These are phyloP conservation scores for Bidens hawaiensis DNA, from an alignment of 140 eudicot species.

Conservation along the genomic window DNA sequence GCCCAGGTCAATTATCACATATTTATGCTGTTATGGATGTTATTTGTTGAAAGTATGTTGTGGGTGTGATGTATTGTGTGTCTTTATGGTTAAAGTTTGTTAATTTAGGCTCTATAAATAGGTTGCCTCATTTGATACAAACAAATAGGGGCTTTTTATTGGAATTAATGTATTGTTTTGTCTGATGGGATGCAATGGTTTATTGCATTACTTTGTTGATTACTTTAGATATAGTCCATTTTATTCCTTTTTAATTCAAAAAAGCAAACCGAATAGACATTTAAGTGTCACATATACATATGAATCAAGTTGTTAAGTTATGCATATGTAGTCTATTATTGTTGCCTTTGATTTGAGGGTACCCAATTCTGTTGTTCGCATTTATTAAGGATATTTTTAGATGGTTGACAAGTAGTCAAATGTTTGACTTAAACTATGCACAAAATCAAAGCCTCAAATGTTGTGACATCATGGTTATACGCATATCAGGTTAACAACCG, in stretches of 20 bases:
- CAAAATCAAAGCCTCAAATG: background rate
- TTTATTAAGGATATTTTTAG: background rate
- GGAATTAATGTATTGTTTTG: background rate
- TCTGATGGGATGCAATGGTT: background rate
- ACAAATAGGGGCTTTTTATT: background rate
- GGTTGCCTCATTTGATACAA: background rate
- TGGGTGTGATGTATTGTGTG: constrained; percentile 4
- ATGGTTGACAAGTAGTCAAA: constrained; percentile 7
- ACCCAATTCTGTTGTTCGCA: background rate
- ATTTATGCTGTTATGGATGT: background rate
- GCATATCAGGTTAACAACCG: constrained; percentile 82
- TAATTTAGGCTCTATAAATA: background rate
- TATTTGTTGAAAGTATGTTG: background rate
- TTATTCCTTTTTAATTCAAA: background rate
- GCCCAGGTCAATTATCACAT: constrained; percentile 58
- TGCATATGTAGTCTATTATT: background rate
- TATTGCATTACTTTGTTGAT: background rate
- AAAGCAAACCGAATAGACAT: background rate
- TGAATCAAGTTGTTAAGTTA: background rate
- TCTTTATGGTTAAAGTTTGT: background rate
- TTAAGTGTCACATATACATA: background rate
- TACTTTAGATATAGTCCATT: background rate
- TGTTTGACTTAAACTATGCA: background rate
- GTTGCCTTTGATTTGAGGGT: background rate
- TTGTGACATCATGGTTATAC: constrained; percentile 5